Base-by-base conservation (phyloP, 441 rosid species). In the Bocquillonia castaneifolia region DNA sequence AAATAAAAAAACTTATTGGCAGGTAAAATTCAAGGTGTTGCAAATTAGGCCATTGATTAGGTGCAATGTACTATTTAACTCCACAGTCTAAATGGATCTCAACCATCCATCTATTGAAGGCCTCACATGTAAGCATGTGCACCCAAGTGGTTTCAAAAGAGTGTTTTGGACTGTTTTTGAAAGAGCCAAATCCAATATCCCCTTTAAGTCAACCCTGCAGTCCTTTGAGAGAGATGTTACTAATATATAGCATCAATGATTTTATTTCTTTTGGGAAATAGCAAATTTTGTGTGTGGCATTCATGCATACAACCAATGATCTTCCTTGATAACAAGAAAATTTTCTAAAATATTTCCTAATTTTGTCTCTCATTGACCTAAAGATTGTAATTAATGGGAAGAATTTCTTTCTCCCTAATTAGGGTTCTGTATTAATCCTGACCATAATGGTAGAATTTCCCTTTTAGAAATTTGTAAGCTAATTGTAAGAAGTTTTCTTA, bases 81-180 rank as follows among this genome's bases (percentile, higher is more conserved):
- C 3, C 2, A 14, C 6, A 22, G 69, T 55, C 74, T 44, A 80
- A 76, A 67, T 56, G 50, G 66, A 81, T 76, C 63, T 13, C 50
- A 56, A 76, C 77, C 83, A 39, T 74, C 73, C 42, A 72, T 64
- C n/a, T 48, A 59, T 28, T 47, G 31, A 61, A 65, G 58, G 56
- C 15, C 20, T 81, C 93, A 91, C 92, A 82, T 88, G 97, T 72
- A 55, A 31, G 78, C 97, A 88, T 79, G 92, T 91, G 97, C 72
- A 59, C 5, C 64, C 71, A 65, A 78, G 78, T 47, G 54, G 69
- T 63, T 61, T 75, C 81, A 84, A 80, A 84, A 75, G 82, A 79
- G 84, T 78, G 74, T 40, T 83, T 88, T 88, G 89, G 90, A 86
- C 85, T 71, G 78, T 64, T 71, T 78, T 75, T 61, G 82, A 68